phyloP scores from a whole-genome alignment of 805 yeast genomes.

The Monosporozyma siamensis region DNA sequence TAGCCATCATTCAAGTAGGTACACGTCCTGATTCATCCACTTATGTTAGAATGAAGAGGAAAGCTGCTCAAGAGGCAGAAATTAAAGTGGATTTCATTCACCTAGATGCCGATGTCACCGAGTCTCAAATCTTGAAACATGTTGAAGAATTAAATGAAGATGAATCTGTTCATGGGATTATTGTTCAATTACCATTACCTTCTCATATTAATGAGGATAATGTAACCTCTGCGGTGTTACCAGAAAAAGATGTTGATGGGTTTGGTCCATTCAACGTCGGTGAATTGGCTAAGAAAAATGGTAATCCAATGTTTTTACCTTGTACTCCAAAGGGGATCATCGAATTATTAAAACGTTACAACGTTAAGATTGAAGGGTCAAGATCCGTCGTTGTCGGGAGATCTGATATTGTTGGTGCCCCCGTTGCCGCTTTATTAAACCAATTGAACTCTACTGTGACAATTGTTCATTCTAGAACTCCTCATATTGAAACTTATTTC shows the following conservation, averaged over 20 bases:
- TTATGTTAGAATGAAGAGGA: constrained; percentile 70
- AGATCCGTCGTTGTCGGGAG: constrained; percentile 80
- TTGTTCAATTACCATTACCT: constrained; percentile 74
- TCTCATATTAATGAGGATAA: constrained; percentile 55
- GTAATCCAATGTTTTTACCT: constrained; percentile 62
- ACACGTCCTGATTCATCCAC: constrained; percentile 70
- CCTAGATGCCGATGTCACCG: constrained; percentile 47
- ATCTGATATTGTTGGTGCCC: constrained; percentile 80
- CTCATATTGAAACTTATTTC: constrained; percentile 42
- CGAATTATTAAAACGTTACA: constrained; percentile 49
- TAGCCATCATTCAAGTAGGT: constrained; percentile 76
- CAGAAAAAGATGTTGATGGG: constrained; percentile 75
- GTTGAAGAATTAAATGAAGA: constrained; percentile 52
- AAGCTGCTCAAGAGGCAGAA: constrained; percentile 65
- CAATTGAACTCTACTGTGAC: constrained; percentile 71
- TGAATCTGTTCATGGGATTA: constrained; percentile 54
- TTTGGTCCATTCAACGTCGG: constrained; percentile 72
- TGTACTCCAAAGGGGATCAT: constrained; percentile 81
- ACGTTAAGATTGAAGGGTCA: constrained; percentile 49
- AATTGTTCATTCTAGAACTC: constrained; percentile 58
- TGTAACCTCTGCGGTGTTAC: constrained; percentile 56
- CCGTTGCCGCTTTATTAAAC: constrained; percentile 61
- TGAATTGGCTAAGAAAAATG: constrained; percentile 64
- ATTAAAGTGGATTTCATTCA: constrained; percentile 54
- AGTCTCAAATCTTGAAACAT: constrained; percentile 44